These are phyloP conservation scores for Scheffersomyces coipomensis DNA, from an alignment of 805 yeast species.

Conservation along the genomic window DNA sequence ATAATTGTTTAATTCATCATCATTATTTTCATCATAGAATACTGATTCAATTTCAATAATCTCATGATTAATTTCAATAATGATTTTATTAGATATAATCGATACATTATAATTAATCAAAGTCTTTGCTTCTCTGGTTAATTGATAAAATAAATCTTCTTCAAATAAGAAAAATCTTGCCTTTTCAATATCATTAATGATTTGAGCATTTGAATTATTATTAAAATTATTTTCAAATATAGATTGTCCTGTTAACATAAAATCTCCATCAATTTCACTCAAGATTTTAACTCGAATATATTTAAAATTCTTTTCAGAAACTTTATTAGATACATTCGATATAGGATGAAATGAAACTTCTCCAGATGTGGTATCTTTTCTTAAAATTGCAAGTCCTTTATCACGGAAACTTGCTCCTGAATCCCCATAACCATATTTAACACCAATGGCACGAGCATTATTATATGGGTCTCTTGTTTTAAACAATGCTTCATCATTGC, in stretches of 20 bases:
- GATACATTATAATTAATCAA: slow-evolving; percentile 69
- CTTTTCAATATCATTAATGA: slow-evolving; percentile 55
- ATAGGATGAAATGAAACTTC: slow-evolving; percentile 34
- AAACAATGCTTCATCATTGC: slow-evolving; percentile 60
- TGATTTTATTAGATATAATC: slow-evolving; percentile 61
- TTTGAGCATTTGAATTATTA: slow-evolving; percentile 13
- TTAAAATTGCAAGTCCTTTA: slow-evolving; percentile 72
- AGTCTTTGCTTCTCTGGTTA: slow-evolving; percentile 71
- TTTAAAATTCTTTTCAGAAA: slow-evolving; percentile 37
- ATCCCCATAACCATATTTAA: slow-evolving; percentile 89
- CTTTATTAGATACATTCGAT: slow-evolving; percentile 25
- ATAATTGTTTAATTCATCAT: slow-evolving; percentile 30
- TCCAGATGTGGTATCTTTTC: slow-evolving; percentile 41
- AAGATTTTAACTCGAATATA: slow-evolving; percentile 60
- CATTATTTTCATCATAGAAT: slow-evolving; percentile 39
- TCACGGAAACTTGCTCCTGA: slow-evolving; percentile 79
- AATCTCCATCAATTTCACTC: slow-evolving; percentile 53
- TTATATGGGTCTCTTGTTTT: slow-evolving; percentile 55
- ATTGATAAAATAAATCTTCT: slow-evolving; percentile 79
- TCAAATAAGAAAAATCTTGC: slow-evolving; percentile 82
- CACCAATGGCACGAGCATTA: slow-evolving; percentile 60
- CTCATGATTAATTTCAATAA: slow-evolving; percentile 63
- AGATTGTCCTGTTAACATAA: slow-evolving; percentile 59
- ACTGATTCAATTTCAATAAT: slow-evolving; percentile 71
- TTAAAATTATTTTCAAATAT: slow-evolving; percentile 21